Conservation (phyloP, 179 eudicot species). For the Actinidia arguta region DNA sequence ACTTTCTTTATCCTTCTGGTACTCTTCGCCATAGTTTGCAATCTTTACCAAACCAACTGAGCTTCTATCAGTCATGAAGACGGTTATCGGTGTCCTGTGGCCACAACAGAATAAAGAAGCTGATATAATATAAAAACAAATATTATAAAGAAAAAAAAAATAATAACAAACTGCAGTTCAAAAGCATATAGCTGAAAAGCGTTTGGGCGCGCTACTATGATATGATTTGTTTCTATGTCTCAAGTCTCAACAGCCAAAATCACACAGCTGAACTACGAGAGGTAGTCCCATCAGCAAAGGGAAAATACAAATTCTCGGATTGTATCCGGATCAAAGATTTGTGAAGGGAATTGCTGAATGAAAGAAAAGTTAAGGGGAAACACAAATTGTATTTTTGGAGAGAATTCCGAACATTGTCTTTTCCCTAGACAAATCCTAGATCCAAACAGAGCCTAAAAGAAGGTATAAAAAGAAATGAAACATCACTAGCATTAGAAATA, state of each 20-base stretch:
- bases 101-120: conserved; percentile 1
- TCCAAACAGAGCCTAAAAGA: too few species aligned
- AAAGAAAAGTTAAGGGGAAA: neutral
- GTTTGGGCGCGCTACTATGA: neutral
- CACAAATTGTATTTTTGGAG: neutral
- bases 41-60: conserved; percentile 51
- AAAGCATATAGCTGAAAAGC: neutral
- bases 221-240: neutral
- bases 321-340: too few species aligned
- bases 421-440: too few species aligned
- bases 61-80: conserved; percentile 56
- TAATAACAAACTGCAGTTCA: neutral
- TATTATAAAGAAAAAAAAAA: neutral
- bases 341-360: neutral
- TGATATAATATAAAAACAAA: neutral
- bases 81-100: conserved; percentile 67
- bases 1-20: conserved; percentile 41
- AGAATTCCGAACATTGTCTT: neutral
- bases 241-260: neutral
- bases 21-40: conserved; percentile 78
- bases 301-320: neutral
- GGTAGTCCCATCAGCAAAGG: neutral
- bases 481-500: neutral
- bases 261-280: neutral
- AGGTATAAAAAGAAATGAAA: neutral